Evolutionary conservation across 805 yeast genomes (phyloP).

Genomic region (Candida insectorum): DNA sequence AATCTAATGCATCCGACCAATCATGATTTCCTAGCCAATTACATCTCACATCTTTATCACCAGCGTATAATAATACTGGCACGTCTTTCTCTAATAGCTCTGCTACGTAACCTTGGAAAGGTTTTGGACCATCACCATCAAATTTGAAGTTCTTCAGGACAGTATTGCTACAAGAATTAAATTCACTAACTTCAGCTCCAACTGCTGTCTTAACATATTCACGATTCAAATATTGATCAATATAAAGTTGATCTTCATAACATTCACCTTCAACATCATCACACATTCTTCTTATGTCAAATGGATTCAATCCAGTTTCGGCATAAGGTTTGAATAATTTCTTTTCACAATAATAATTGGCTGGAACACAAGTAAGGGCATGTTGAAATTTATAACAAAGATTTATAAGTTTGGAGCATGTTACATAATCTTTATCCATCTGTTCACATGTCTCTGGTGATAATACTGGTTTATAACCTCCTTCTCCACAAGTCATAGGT

Average conservation of each 20-base stretch:
- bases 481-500: conserved; percentile 47
- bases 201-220: conserved; percentile 51
- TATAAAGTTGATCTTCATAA: conserved; percentile 47
- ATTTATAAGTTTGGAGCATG: conserved; percentile 27
- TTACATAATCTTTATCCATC: conserved; percentile 32
- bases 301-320: conserved; percentile 58
- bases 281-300: conserved; percentile 58
- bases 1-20: conserved; percentile 35
- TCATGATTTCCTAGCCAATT: conserved; percentile 45
- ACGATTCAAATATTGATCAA: conserved; percentile 52
- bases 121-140: conserved; percentile 65
- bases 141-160: conserved; percentile 48
- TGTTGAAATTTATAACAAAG: conserved; percentile 29
- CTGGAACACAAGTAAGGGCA: conserved; percentile 40
- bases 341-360: conserved; percentile 27
- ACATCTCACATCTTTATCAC: conserved; percentile 44
- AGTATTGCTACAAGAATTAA: conserved; percentile 46
- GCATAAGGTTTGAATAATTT: conserved; percentile 27
- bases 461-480: conserved; percentile 39
- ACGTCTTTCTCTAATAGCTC: conserved; percentile 35
- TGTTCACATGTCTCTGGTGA: conserved; percentile 27
- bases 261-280: conserved; percentile 48
- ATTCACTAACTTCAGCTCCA: conserved; percentile 52
- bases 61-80: conserved; percentile 43
- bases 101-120: conserved; percentile 61